phyloP scores from a whole-genome alignment of 73 alveolate genomes.

The Tetrahymena elliotti region DNA sequence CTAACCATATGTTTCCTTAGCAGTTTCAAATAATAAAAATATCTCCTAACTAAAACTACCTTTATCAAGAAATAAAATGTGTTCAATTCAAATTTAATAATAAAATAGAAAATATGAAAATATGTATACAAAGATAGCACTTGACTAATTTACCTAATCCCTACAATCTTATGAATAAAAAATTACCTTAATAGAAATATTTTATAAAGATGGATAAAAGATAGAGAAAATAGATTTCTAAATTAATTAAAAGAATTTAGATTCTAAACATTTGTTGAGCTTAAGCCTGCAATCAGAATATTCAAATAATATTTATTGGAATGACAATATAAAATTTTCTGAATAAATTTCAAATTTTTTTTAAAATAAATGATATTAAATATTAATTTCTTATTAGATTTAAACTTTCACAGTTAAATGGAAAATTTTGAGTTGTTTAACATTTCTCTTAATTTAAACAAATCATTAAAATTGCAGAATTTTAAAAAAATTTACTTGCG shows the following conservation, averaged over 20 bases:
- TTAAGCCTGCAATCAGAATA: not conserved
- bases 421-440: not conserved
- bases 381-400: too few relatives aligned
- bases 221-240: not conserved
- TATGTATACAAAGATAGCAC: not conserved
- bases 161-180: not conserved
- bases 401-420: not conserved
- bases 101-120: too few relatives aligned
- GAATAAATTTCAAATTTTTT: too few relatives aligned
- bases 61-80: not conserved
- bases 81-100: not conserved
- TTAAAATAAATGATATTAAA: not conserved
- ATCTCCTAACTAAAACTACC: not conserved
- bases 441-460: not conserved
- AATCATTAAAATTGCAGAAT: not conserved
- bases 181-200: not conserved
- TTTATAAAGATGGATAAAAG: not conserved
- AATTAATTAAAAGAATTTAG: not conserved
- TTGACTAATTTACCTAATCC: not conserved
- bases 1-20: not conserved
- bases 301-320: not conserved
- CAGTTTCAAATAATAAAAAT: not conserved
- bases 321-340: not conserved
- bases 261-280: not conserved
- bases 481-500: not conserved